These are phyloP conservation scores for Kwoniella bestiolae DNA, from an alignment of 768 basidiomycete genomes.

Conservation along the genomic window DNA sequence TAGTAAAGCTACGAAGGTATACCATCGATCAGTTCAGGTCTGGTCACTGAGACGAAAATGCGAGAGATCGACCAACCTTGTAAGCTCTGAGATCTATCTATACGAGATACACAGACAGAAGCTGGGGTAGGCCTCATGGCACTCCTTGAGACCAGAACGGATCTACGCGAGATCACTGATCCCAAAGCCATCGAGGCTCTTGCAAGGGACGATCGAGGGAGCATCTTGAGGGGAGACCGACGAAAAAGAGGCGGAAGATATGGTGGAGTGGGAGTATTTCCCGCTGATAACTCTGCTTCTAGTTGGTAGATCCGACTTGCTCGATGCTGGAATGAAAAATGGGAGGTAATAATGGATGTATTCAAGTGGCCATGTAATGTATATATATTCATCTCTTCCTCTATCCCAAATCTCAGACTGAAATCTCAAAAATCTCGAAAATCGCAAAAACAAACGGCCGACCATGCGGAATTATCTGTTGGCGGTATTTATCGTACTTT, in stretches of 20 bases:
- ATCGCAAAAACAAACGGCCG: constrained; percentile 11
- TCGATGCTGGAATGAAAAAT: no score
- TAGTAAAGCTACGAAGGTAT: constrained; percentile 8
- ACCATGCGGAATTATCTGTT: background rate
- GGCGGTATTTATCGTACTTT: background rate
- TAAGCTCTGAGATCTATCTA: constrained; percentile 11
- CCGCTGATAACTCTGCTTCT: no score
- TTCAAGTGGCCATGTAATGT: no score
- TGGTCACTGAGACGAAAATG: no score
- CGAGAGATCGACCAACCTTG: constrained; percentile 8
- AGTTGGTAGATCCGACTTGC: no score
- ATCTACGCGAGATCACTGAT: constrained; percentile 13
- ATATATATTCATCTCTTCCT: no score
- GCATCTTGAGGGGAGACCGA: constrained; percentile 13
- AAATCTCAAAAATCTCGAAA: background rate
- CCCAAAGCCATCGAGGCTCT: constrained; percentile 16
- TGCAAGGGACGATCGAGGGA: constrained; percentile 25
- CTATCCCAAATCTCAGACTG: background rate
- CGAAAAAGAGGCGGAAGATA: background rate
- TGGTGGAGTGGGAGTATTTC: no score
- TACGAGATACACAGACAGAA: background rate
- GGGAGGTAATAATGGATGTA: no score
- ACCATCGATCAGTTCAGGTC: background rate
- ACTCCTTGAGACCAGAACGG: constrained; percentile 16
- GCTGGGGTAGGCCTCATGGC: background rate